Base-by-base conservation (phyloP, 2,329 filamentous ascomycete genomes). In the Xylariales sp. region DNA sequence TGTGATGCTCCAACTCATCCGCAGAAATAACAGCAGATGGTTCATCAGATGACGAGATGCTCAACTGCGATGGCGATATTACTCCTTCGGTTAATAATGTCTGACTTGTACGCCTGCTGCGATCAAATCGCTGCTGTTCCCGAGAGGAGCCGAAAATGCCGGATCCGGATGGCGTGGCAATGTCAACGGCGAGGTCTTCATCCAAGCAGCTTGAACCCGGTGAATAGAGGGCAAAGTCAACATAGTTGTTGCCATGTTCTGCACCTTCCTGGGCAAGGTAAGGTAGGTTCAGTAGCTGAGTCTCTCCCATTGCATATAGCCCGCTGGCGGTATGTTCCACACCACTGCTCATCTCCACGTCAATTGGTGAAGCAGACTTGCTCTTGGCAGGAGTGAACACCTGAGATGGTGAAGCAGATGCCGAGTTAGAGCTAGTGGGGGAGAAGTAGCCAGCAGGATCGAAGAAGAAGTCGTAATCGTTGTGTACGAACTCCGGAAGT, bases 161-260 rank as follows among this genome's bases (percentile, higher is more conserved):
- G n/a, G n/a, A n/a, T n/a, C n/a, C n/a, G n/a, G n/a, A n/a, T n/a
- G n/a, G n/a, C n/a, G n/a, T n/a, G n/a, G n/a, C n/a, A n/a, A n/a
- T n/a, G n/a, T n/a, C n/a, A n/a, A n/a, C n/a, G n/a, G n/a, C n/a
- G n/a, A n/a, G n/a, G 30, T 77, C 73, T 41, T 75, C 73, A 40
- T 74, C 70, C 12, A 70, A 60, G 51, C 66, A 66, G 42, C 58
- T 63, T 16, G 59, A 56, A 3, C 41, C 44, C 6, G 74, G 73
- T 34, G 73, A 77, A 60, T 67, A 78, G 13, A 77, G 65, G 50
- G 67, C 71, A 60, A 78, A 78, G 60, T 77, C 74, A 47, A 66
- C 57, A 49, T 77, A 77, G 55, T 70, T 56, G 53, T 66, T 60
- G 49, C 57, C 61, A 42, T 53, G 53, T 43, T 60, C 54, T 16